Evolutionary conservation across 805 yeast genomes (phyloP), one percentile per base, ranked within the genome.

Genomic region (Lachancea fermentati): DNA sequence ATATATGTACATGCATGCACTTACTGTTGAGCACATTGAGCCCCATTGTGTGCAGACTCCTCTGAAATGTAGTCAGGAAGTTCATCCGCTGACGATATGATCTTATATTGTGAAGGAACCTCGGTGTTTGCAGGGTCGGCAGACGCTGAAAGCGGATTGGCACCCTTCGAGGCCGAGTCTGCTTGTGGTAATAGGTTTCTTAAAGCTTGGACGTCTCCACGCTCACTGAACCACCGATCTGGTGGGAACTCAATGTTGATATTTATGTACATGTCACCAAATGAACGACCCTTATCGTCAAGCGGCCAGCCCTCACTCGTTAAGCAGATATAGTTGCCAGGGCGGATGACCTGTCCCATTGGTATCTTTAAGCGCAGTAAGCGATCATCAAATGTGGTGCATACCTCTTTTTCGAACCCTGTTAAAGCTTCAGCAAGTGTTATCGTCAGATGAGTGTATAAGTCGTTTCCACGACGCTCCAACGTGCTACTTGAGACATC

Each of bases 231-330:
- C 96, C 96, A 88, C 53, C 80, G 75, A 60, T 87, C 94, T 26
- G 71, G 70, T 2, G 96, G 97, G 58, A 89, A 88, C 50, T 79
- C 86, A 38, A 89, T 77, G 15, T 75, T 76, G n/a, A 85, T 60
- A 38, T 71, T 75, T 13, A 88, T 68, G 52, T 78, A 87, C 47
- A 88, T 64, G 58, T 85, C 85, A 18, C 96, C 96, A 32, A 65
- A 65, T 45, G 49, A 54, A 9, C 44, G 56, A 32, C 45, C 54
- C n/a, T 62, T 43, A 28, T 51, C 48, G 43, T 65, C 63, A 4
- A 74, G 53, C 1, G 96, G 96, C 94, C 91, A 86, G 4, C 97
- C 97, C 59, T 87, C 95, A 31, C 74, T 73, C 30, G 70, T 61
- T 9, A 89, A 66, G 44, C 78, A 70, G 25, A 89, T 58, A 41